phyloP scores from a whole-genome alignment of 495 filamentous ascomycete species.

The Thozetella sp. region DNA sequence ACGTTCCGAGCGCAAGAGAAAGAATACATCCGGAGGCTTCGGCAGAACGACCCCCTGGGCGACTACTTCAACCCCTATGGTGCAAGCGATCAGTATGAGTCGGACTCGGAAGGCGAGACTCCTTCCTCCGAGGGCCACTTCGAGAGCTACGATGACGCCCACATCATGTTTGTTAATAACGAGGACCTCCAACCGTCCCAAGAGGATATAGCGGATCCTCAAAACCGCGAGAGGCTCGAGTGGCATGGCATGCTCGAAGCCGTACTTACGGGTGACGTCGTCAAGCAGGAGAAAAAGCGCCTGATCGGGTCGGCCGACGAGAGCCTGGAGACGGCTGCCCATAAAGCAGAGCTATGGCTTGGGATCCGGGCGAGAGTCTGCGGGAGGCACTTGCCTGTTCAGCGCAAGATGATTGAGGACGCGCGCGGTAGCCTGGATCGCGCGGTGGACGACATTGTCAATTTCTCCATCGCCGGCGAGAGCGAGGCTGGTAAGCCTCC shows the following conservation, averaged over 20 bases:
- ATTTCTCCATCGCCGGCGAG: conserved; percentile 92
- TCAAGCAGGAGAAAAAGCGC: conserved; percentile 95
- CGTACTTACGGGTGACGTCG: conserved; percentile 94
- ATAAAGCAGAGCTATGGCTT: conserved; percentile 87
- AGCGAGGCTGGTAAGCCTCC: conserved; percentile 88
- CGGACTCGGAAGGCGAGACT: conserved; percentile 83
- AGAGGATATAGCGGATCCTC: conserved; percentile 86
- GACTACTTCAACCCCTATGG: conserved; percentile 79
- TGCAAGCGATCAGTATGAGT: conserved; percentile 69
- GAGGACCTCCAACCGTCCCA: conserved; percentile 85
- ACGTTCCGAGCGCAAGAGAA: conserved; percentile 56
- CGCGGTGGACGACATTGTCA: conserved; percentile 81
- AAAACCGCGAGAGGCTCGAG: conserved; percentile 88
- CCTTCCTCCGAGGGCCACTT: conserved; percentile 82
- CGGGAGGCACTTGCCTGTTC: conserved; percentile 79
- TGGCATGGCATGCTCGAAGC: conserved; percentile 98
- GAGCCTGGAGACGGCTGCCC: conserved; percentile 66
- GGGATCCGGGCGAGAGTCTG: conserved; percentile 81
- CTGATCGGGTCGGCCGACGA: conserved; percentile 81
- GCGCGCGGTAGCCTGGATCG: conserved; percentile 67
- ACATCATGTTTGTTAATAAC: conserved; percentile 80
- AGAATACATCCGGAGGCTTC: conserved; percentile 48
- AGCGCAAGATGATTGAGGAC: conserved; percentile 83
- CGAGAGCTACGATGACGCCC: conserved; percentile 89
- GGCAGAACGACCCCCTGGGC: conserved; percentile 61